Percentiles rank a stretch among this genome's conserved stretches.
phyloP scores from a whole-genome alignment of 805 yeast species.

The Suhomyces sp. region DNA sequence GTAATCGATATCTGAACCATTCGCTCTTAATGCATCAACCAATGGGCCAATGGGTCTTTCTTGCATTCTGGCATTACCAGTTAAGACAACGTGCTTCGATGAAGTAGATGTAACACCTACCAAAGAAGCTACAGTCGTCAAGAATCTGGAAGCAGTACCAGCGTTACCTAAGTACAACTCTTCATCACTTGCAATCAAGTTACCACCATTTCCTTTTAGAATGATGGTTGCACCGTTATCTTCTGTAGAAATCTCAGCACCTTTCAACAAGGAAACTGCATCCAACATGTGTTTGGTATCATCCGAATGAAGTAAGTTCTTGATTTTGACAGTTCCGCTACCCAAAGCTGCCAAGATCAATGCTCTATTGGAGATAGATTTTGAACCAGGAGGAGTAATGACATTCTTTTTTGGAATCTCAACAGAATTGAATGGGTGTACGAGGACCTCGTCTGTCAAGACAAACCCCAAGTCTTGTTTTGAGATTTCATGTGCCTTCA shows the following conservation, averaged over 20 bases:
- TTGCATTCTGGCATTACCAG: constrained; percentile 97
- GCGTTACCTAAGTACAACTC: constrained; percentile 92
- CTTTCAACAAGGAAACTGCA: constrained; percentile 76
- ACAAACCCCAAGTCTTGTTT: constrained; percentile 81
- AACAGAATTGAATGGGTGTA: constrained; percentile 51
- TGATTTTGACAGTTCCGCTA: constrained; percentile 75
- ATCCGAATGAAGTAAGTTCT: constrained; percentile 89
- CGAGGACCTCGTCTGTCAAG: constrained; percentile 76
- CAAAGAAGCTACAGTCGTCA: constrained; percentile 89
- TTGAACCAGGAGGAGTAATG: constrained; percentile 89
- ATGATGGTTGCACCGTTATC: constrained; percentile 89
- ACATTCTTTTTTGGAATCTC: constrained; percentile 44
- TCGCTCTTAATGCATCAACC: constrained; percentile 81
- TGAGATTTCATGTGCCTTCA: constrained; percentile 78
- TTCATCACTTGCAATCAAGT: constrained; percentile 58
- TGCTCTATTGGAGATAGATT: constrained; percentile 95
- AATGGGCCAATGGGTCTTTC: constrained; percentile 96
- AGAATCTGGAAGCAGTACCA: constrained; percentile 95
- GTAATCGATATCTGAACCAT: constrained; percentile 76
- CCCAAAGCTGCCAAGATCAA: constrained; percentile 90
- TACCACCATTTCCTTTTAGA: constrained; percentile 82
- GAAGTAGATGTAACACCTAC: constrained; percentile 47
- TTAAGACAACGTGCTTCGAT: constrained; percentile 57
- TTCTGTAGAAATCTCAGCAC: constrained; percentile 79
- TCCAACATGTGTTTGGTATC: constrained; percentile 93